Base-by-base conservation (phyloP, 2,329 filamentous ascomycete species). In the Ophiostoma ips region DNA sequence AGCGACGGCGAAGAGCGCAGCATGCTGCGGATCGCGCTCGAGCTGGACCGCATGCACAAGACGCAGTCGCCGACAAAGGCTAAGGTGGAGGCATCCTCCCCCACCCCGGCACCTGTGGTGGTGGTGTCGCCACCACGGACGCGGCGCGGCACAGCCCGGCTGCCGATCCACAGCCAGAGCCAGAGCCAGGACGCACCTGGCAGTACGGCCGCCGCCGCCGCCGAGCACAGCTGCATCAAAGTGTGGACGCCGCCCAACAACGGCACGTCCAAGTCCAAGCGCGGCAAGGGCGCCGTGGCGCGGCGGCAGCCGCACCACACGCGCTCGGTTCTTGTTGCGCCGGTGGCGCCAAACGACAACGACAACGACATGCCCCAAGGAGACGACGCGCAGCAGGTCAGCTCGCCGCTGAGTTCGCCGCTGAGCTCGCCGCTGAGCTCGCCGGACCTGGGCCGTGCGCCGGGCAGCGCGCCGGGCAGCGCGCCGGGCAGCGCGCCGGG, bases 1-100 rank as follows among this genome's bases (percentile, higher is more conserved):
- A 70, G 66, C 50, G 68, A 71, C 37, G 66, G 61, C 7, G 72
- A 72, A 44, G 71, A 76, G 52, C 65, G 62, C 33, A 71, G 70
- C 55, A 66, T 75, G 58, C 61, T 71, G 46, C 65, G 68, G 47
- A 63, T 77, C 6, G 67, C 71, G 3, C 66, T 70, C n/a, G 71
- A 75, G 55, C 59, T 76, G 9, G 73, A 75, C 54, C 24, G 24
- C 38, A 34, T 21, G 31, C 47, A 48, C 44, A 52, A 50, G 64
- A 9, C 37, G 8, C 51, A 43, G 24, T 40, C 53, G 11, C 38
- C 31, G 24, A 12, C 21, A 9, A 19, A 43, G 8, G 19, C 43
- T 10, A 24, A 40, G 16, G 21, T n/a, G 19, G n/a, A n/a, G n/a
- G n/a, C n/a, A n/a, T n/a, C n/a, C n/a, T n/a, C n/a, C n/a, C n/a